phyloP scores from a whole-genome alignment of 257 asterid genomes.

The Scutellaria barbata region DNA sequence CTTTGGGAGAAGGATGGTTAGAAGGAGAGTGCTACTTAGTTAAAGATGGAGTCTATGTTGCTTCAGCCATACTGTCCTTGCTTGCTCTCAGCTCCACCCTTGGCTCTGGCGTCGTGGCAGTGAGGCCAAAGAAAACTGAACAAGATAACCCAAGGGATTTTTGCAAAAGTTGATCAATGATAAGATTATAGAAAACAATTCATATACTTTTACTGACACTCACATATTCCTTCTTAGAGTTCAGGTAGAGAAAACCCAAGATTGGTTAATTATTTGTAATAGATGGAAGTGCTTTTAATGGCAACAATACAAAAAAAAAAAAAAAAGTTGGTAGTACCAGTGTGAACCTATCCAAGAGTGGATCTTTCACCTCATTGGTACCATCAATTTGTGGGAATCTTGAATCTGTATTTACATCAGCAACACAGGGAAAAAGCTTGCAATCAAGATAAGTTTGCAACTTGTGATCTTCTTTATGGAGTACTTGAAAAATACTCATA shows the following conservation, averaged over 20 bases:
- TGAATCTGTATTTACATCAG: slow-evolving; percentile 13
- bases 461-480: not conserved
- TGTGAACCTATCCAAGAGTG: not conserved
- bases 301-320: not conserved
- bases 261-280: not conserved
- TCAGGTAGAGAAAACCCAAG: not conserved
- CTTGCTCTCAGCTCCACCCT: slow-evolving; percentile 52
- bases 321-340: not conserved
- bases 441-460: slow-evolving; percentile 13
- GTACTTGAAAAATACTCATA: not conserved
- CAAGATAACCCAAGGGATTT: slow-evolving; percentile 44
- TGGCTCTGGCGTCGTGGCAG: slow-evolving; percentile 41
- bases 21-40: slow-evolving; percentile 84
- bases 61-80: slow-evolving; percentile 57
- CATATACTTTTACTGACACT: not conserved
- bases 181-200: not conserved
- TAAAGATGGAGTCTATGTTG: slow-evolving; percentile 66
- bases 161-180: slow-evolving; percentile 45
- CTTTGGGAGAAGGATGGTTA: slow-evolving; percentile 81
- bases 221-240: not conserved
- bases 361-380: not conserved
- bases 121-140: slow-evolving; percentile 43
- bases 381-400: slow-evolving; percentile 14
- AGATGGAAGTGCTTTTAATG: not conserved
- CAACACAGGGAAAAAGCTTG: not conserved